Base-by-base conservation (phyloP, 73 alveolate species). In the Effrenium voratum region DNA sequence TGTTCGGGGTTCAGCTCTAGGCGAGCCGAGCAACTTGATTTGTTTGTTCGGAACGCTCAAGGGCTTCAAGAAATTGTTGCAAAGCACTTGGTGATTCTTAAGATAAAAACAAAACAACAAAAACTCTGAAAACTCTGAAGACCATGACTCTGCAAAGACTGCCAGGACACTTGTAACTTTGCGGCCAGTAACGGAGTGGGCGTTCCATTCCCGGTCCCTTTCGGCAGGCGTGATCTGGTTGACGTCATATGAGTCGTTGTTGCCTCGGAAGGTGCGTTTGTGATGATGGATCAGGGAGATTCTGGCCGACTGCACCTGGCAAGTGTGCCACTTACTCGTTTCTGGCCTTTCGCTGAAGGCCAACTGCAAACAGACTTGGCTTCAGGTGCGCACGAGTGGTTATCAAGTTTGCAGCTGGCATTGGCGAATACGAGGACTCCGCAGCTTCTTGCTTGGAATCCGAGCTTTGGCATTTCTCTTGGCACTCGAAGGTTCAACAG, bases 401-500 rank as follows among this genome's bases (percentile, higher is more conserved):
- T 6, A 44, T 70, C 82, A 44, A 46, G 16, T 46, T 70, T 19
- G 82, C 82, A 30, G 38, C n/a, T 46, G 82, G 82, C 34, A 44
- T 70, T 44, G 82, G 82, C 49, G 49, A 70, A 28, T 36, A 70
- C 50, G 82, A 70, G 82, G 82, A 70, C 82, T 36, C 32, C 1
- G n/a, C n/a, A n/a, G n/a, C n/a, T n/a, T n/a, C n/a, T n/a, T n/a
- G n/a, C n/a, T n/a, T n/a, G n/a, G n/a, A n/a, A n/a, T n/a, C n/a
- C n/a, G n/a, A n/a, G n/a, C n/a, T n/a, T n/a, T n/a, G n/a, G n/a
- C n/a, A n/a, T n/a, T n/a, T n/a, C n/a, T n/a, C n/a, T n/a, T n/a
- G n/a, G n/a, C n/a, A 28, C 70, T 32, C 16, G 40, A n/a, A 82
- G 76, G 93, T 49, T 6, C 93, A 82, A 75, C 93, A 82, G 43